Base-by-base conservation (phyloP, 2,329 filamentous ascomycete genomes). In the Fusarium graminum region DNA sequence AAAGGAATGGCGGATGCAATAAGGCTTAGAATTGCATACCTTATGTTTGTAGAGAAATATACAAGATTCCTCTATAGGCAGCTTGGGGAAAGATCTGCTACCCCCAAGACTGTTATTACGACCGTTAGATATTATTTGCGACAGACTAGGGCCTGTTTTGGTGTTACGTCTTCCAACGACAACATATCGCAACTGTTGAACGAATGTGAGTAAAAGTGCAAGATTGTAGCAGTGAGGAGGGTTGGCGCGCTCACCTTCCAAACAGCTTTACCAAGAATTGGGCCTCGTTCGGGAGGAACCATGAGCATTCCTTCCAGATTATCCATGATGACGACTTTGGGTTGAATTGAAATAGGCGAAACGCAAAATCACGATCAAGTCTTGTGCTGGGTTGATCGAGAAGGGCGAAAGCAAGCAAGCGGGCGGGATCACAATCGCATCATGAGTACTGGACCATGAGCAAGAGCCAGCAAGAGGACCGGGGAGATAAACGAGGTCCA, bases 1-100 rank as follows among this genome's bases (percentile, higher is more conserved):
- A 54, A 43, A 29, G 46, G 22, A n/a, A 19, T 11, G 19, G 17
- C 25, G 13, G 38, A 11, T 22, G 36, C n/a, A 32, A 26, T 32
- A 28, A 41, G 32, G n/a, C 30, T 34, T 13, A 13, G 42, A 34
- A 19, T 22, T 38, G 51, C 65, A 55, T 76, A 87, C 85, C 80
- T 85, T 87, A 68, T 80, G 75, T 71, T 88, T 88, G 77, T 83
- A 88, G 28, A 88, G 79, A 32, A 82, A 82, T 17, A 88, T 76
- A 59, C 80, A 84, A 52, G 81, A 77, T 60, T 80, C 78, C 50
- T 86, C 84, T 29, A 65, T 71, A n/a, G 70, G 64, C 29, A 67
- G 52, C 59, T 73, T 80, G 44, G 74, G 67, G 39, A 76, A 74
- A 32, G 73, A 60, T 63, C 79, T 83, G 32, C 78, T 74, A 16